Conservation (phyloP, 2,329 filamentous ascomycete species). For the Colletotrichum echinochloae region DNA sequence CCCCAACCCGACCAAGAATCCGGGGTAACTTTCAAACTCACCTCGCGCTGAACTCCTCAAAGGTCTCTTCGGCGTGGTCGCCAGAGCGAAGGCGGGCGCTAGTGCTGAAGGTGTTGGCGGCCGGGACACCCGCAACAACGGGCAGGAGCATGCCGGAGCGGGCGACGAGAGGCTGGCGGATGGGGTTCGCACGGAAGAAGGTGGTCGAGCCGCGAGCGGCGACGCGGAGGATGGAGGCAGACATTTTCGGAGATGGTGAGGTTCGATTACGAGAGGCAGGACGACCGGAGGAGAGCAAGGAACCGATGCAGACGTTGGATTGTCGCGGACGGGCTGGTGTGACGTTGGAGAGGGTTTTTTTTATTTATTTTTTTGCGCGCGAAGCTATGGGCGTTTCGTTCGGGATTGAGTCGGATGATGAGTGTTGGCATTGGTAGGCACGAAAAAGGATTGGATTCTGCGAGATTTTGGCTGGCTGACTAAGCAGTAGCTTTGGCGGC, state of each 20-base stretch:
- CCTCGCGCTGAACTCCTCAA: constrained; percentile 98
- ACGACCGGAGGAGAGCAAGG: constrained; percentile 39
- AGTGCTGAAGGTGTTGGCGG: constrained; percentile 72
- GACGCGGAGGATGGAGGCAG: constrained; percentile 77
- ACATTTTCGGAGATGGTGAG: constrained; percentile 60
- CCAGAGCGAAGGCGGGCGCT: constrained; percentile 64
- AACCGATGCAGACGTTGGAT: constrained; percentile 26
- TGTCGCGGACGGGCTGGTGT: constrained; percentile 29
- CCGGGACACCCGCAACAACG: constrained; percentile 58
- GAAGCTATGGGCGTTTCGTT: constrained; percentile 40
- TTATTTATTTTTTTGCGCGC: constrained; percentile 30
- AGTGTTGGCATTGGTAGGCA: constrained; percentile 37
- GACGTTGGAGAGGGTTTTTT: constrained; percentile 37
- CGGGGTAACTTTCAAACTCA: constrained; percentile 61
- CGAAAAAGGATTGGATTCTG: constrained; percentile 43
- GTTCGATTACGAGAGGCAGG: constrained; percentile 27
- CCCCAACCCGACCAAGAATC: background rate
- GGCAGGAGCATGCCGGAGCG: constrained; percentile 65
- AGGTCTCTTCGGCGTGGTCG: constrained; percentile 92
- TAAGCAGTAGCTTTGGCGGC: constrained; percentile 38
- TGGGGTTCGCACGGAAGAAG: constrained; percentile 73
- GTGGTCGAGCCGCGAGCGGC: constrained; percentile 75
- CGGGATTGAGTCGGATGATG: constrained; percentile 48
- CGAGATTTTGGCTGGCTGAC: constrained; percentile 43
- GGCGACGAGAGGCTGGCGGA: constrained; percentile 67